Percentiles rank a stretch among this genome's conserved stretches.
phyloP scores from a whole-genome alignment of 768 basidiomycete genomes.

The Cyathus striatus region DNA sequence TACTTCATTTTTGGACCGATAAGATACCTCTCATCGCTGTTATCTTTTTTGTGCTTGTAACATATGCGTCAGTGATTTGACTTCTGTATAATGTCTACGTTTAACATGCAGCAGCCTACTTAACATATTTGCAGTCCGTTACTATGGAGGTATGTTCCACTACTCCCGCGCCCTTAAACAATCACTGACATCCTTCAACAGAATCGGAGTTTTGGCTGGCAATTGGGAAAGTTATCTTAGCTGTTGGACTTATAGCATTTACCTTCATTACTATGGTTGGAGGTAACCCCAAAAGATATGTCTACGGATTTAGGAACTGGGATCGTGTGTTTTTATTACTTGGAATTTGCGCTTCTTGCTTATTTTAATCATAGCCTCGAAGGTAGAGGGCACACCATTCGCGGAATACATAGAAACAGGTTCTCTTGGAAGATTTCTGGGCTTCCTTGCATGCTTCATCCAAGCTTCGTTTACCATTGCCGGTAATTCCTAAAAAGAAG shows the following conservation, averaged over 20 bases:
- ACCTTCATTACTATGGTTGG: slow-evolving; percentile 60
- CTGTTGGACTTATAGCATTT: slow-evolving; percentile 42
- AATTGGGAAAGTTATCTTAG: slow-evolving; percentile 43
- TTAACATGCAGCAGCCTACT: slow-evolving; percentile 32
- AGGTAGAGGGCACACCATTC: slow-evolving; percentile 46
- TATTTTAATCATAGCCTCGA: slow-evolving; percentile 25
- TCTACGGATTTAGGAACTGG: slow-evolving; percentile 52
- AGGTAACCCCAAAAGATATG: slow-evolving; percentile 50
- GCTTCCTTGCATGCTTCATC: slow-evolving; percentile 57
- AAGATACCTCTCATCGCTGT: slow-evolving; percentile 40
- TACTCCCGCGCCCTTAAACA: too few relatives aligned
- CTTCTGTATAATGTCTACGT: too few relatives aligned
- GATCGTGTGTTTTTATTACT: slow-evolving; percentile 26
- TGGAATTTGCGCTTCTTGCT: background rate
- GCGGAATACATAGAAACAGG: slow-evolving; percentile 52
- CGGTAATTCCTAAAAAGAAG: too few relatives aligned
- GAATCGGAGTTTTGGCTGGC: slow-evolving; percentile 57
- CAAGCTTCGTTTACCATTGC: slow-evolving; percentile 60
- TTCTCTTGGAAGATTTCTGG: slow-evolving; percentile 53
- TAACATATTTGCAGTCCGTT: slow-evolving; percentile 43
- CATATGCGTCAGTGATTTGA: slow-evolving; percentile 29
- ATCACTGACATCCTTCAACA: too few relatives aligned
- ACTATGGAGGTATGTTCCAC: slow-evolving; percentile 43
- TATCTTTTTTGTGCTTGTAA: slow-evolving; percentile 36
- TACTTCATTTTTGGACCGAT: slow-evolving; percentile 50